Percentiles rank a stretch among this genome's conserved stretches.
Conservation (phyloP, 352 stramenopile species). For the Phytophthora hibernalis region DNA sequence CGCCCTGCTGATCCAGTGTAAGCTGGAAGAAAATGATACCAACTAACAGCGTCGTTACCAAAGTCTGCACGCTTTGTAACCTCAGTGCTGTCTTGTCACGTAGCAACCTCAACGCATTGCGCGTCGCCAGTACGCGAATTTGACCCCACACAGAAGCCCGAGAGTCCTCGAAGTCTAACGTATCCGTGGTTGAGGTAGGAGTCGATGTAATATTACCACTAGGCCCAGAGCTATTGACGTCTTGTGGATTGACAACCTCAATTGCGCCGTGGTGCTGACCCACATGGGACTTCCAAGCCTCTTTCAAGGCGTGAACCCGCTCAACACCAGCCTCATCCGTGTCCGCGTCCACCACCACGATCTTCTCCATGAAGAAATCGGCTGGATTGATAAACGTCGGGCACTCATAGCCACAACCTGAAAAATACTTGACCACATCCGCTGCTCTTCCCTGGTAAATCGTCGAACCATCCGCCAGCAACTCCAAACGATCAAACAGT, state of each 20-base stretch:
- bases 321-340: slow-evolving; percentile 40
- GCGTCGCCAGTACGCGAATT: slow-evolving; percentile 47
- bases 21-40: slow-evolving; percentile 68
- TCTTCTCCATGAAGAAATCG: slow-evolving; percentile 62
- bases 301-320: slow-evolving; percentile 22
- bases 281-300: slow-evolving; percentile 24
- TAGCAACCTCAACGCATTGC: slow-evolving; percentile 53
- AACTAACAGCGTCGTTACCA: slow-evolving; percentile 51
- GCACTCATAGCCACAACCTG: slow-evolving; percentile 39
- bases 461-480: slow-evolving; percentile 51
- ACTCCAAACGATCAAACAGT: slow-evolving; percentile 51
- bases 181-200: neutral
- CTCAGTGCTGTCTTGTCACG: slow-evolving; percentile 50
- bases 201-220: neutral
- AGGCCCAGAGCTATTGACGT: slow-evolving; percentile 10
- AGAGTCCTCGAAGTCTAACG: slow-evolving; percentile 33
- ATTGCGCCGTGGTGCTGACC: slow-evolving; percentile 3
- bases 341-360: slow-evolving; percentile 55
- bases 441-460: slow-evolving; percentile 50
- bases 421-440: slow-evolving; percentile 52
- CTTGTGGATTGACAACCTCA: slow-evolving; percentile 29
- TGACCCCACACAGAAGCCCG: slow-evolving; percentile 42
- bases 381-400: slow-evolving; percentile 59
- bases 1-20: slow-evolving; percentile 41
- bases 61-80: slow-evolving; percentile 42